These are phyloP conservation scores for Lepidopterella palustris DNA, from an alignment of 495 filamentous ascomycete species.

Conservation along the genomic window DNA sequence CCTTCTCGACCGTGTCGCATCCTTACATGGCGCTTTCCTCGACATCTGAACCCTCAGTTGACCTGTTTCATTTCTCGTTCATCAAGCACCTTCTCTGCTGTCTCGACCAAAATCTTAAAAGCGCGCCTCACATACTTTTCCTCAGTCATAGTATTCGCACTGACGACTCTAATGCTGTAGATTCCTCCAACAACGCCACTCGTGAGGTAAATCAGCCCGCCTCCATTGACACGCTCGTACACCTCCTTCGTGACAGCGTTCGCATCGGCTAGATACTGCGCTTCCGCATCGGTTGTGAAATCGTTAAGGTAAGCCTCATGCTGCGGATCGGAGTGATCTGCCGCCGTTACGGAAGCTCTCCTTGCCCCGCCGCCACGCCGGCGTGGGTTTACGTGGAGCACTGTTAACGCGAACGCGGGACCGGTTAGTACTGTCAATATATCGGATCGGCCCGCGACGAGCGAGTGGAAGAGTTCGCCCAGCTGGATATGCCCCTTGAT, in stretches of 20 bases:
- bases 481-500: constrained; percentile 59
- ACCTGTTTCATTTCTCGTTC: neutral
- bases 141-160: constrained; percentile 60
- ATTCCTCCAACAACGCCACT: constrained; percentile 66
- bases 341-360: neutral
- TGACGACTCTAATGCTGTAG: constrained; percentile 77
- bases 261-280: constrained; percentile 43
- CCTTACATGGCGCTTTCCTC: too few relatives aligned
- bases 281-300: constrained; percentile 29
- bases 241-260: constrained; percentile 70
- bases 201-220: constrained; percentile 79
- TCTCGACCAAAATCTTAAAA: constrained; percentile 70
- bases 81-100: constrained; percentile 51
- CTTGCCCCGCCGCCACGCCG: neutral
- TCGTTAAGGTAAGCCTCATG: constrained; percentile 32
- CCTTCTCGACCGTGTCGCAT: too few relatives aligned
- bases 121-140: constrained; percentile 65
- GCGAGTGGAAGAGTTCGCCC: constrained; percentile 61
- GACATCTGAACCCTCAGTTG: too few relatives aligned
- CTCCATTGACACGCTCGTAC: constrained; percentile 67
- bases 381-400: constrained; percentile 54
- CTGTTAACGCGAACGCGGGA: constrained; percentile 74
- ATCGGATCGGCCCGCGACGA: constrained; percentile 54
- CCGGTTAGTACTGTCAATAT: constrained; percentile 71
- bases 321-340: constrained; percentile 21